Percentiles rank a stretch among this genome's conserved stretches.
These are phyloP conservation scores for Phytophthora pisi DNA, from an alignment of 352 stramenopile species.

Conservation along the genomic window DNA sequence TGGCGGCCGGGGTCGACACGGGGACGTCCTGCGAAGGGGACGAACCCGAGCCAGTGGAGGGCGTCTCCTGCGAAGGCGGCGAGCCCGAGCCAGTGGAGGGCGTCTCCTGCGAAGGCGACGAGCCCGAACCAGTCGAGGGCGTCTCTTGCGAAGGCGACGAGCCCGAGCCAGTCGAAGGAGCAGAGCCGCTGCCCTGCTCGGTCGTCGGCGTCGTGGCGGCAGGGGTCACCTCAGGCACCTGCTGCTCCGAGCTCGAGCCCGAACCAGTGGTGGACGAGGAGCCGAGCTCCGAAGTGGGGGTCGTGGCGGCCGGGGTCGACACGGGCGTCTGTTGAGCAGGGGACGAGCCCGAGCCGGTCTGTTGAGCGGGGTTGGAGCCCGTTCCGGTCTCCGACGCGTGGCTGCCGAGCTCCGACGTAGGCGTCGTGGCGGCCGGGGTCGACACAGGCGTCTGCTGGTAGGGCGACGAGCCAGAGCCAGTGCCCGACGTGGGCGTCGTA, in stretches of 20 bases:
- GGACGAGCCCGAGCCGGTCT: constrained; percentile 11
- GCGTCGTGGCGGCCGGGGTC: constrained; percentile 20
- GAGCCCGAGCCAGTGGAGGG: no score
- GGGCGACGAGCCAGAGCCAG: constrained; percentile 9
- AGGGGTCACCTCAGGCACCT: neutral
- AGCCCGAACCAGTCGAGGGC: no score
- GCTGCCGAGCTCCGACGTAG: constrained; percentile 1
- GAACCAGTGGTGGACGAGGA: neutral
- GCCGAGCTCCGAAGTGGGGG: constrained; percentile 17
- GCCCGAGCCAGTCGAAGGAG: neutral
- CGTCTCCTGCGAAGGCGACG: neutral
- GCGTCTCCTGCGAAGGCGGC: neutral
- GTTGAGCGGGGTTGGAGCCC: no score
- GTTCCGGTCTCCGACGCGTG: constrained; percentile 5
- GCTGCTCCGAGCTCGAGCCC: neutral
- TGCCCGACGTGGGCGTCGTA: constrained; percentile 5
- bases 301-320: constrained; percentile 13
- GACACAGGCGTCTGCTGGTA: constrained; percentile 18
- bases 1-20: constrained; percentile 17
- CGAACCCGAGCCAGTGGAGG: neutral
- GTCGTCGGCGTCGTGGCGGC: constrained; percentile 4
- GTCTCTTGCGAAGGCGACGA: no score
- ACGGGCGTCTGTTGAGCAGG: constrained; percentile 8
- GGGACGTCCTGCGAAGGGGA: constrained; percentile 17
- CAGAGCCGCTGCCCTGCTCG: constrained; percentile 2